A percentile compares a stretch with the other conserved stretches of the same genome.
Evolutionary conservation across 345 rosid species (phyloP).

Genomic region (Euphorbia pulcherrima): DNA sequence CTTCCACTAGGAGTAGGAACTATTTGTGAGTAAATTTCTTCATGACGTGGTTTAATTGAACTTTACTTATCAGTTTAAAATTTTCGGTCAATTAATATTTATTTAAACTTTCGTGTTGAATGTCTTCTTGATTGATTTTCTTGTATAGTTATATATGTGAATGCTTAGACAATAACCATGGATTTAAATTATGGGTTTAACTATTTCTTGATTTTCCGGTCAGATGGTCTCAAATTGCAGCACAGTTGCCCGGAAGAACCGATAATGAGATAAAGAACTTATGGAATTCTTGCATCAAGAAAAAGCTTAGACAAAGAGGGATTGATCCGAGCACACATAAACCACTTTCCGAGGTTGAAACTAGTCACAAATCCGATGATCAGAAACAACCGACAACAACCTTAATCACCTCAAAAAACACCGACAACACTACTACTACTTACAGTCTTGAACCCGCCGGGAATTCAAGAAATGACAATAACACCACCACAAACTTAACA

Average conservation of each 20-base stretch:
- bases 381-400: slow-evolving; percentile 22
- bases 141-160: too few species aligned
- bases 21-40: too few species aligned
- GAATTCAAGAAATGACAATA: slow-evolving; percentile 16
- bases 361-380: slow-evolving; percentile 21
- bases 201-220: not conserved
- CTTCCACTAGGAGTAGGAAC: too few species aligned
- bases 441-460: slow-evolving; percentile 18
- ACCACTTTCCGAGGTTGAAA: slow-evolving; percentile 42
- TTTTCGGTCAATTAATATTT: too few species aligned
- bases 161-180: too few species aligned
- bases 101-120: too few species aligned
- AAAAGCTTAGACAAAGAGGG: slow-evolving; percentile 31
- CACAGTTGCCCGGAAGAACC: slow-evolving; percentile 29
- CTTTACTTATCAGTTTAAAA: too few species aligned
- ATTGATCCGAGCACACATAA: slow-evolving; percentile 31
- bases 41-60: too few species aligned
- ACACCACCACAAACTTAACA: slow-evolving; percentile 7
- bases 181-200: too few species aligned
- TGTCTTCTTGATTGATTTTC: too few species aligned
- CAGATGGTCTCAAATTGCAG: slow-evolving; percentile 35
- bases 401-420: slow-evolving; percentile 11
- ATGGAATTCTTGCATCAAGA: slow-evolving; percentile 31
- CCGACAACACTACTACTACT: slow-evolving; percentile 17
- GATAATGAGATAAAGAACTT: slow-evolving; percentile 32